These are phyloP conservation scores for Nepenthes mirabilis DNA, from an alignment of 148 eudicot genomes.

Conservation along the genomic window DNA sequence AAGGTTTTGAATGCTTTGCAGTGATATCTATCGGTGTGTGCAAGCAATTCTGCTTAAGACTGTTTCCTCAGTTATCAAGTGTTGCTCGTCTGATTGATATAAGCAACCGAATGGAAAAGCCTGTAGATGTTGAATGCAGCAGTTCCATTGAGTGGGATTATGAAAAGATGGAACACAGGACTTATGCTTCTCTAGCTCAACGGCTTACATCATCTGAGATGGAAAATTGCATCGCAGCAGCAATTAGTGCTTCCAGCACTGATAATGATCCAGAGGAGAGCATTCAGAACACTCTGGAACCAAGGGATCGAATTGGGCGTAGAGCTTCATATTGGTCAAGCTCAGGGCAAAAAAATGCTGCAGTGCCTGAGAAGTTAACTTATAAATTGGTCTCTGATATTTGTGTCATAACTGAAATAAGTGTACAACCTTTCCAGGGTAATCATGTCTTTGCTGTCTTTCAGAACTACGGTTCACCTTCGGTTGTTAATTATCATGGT, in stretches of 20 bases:
- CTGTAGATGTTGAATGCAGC: conserved; percentile 30
- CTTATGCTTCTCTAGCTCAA: conserved; percentile 42
- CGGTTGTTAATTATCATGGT: conserved; percentile 6
- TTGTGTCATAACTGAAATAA: conserved; percentile 56
- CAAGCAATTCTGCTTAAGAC: conserved; percentile 50
- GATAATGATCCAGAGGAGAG: conserved; percentile 75
- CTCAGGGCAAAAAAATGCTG: conserved; percentile 54
- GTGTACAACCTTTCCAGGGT: conserved; percentile 73
- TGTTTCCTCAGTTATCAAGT: conserved; percentile 47
- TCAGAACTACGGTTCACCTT: background rate
- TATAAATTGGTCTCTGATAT: conserved; percentile 46
- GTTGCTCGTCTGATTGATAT: conserved; percentile 23
- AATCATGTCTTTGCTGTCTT: background rate
- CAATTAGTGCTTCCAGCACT: conserved; percentile 81
- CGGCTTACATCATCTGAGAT: conserved; percentile 29
- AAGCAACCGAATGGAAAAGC: conserved; percentile 7
- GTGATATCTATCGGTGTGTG: conserved; percentile 55
- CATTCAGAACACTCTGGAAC: conserved; percentile 51
- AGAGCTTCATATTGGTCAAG: conserved; percentile 82
- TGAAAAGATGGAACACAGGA: conserved; percentile 38
- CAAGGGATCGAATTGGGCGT: conserved; percentile 37
- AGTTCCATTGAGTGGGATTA: conserved; percentile 25
- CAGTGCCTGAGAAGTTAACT: conserved; percentile 55
- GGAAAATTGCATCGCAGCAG: conserved; percentile 40
- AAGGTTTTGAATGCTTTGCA: conserved; percentile 22